phyloP scores from a whole-genome alignment of 768 basidiomycete species.

The Boletus rubescentipes region DNA sequence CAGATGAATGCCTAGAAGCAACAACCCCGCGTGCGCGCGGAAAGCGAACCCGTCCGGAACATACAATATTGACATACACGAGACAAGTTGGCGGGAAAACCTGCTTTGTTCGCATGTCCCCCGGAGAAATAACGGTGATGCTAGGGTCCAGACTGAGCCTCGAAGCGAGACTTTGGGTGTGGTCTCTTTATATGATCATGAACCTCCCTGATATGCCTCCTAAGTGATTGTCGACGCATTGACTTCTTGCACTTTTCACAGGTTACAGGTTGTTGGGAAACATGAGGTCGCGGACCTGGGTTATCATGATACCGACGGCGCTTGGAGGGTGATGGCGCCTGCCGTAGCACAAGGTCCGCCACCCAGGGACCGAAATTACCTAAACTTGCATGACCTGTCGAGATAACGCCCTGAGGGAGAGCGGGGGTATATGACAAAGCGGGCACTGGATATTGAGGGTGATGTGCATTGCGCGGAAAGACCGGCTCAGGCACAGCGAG shows the following conservation, averaged over 20 bases:
- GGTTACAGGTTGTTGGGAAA: neutral
- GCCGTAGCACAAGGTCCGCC: constrained; percentile 6
- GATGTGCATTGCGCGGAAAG: neutral
- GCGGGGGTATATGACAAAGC: neutral
- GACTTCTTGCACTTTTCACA: constrained; percentile 12
- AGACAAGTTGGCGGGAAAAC: neutral
- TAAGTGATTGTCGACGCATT: constrained; percentile 19
- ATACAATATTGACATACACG: neutral
- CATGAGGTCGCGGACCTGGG: neutral
- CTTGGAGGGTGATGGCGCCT: neutral
- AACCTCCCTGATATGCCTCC: constrained; percentile 20
- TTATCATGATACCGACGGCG: constrained; percentile 1
- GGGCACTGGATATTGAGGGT: neutral
- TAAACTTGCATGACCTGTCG: neutral
- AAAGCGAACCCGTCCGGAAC: neutral
- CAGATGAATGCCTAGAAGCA: neutral
- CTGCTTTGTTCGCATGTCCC: constrained; percentile 8
- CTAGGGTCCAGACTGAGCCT: neutral
- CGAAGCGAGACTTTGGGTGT: neutral
- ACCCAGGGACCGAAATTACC: neutral
- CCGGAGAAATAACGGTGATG: neutral
- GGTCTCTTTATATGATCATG: constrained; percentile 20
- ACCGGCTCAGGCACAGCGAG: constrained; percentile 7
- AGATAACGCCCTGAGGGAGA: neutral
- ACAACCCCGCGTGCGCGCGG: neutral